These are phyloP conservation scores for Xylaria sp. DNA, from an alignment of 2,329 filamentous ascomycete species.

Conservation along the genomic window DNA sequence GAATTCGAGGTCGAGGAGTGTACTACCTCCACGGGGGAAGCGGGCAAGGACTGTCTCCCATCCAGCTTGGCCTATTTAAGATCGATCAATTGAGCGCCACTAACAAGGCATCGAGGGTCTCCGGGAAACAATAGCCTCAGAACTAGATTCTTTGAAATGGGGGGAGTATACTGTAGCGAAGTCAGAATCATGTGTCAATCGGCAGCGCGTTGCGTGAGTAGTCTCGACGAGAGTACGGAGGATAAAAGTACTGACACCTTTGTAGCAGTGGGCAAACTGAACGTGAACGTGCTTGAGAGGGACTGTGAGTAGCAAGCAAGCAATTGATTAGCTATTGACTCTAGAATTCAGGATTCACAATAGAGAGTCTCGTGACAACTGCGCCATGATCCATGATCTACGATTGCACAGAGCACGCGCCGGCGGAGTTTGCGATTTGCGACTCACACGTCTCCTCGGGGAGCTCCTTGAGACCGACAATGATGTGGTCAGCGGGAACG, in stretches of 20 bases:
- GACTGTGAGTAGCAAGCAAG: slow-evolving; percentile 31
- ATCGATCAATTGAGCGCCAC: neutral
- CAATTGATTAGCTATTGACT: slow-evolving; percentile 3
- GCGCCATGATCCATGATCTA: neutral
- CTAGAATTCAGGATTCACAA: neutral
- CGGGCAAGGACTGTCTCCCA: slow-evolving; percentile 77
- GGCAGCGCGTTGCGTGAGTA: neutral
- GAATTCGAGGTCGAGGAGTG: slow-evolving; percentile 83
- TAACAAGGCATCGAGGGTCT: neutral
- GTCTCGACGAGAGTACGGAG: neutral
- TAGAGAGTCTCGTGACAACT: neutral
- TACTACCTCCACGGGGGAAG: slow-evolving; percentile 70
- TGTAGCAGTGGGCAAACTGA: slow-evolving; percentile 70
- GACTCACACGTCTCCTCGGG: slow-evolving; percentile 59
- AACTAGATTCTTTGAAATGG: neutral
- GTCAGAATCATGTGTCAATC: neutral
- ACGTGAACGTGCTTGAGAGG: slow-evolving; percentile 64
- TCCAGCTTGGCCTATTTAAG: slow-evolving; percentile 51
- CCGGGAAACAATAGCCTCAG: neutral
- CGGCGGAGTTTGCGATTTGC: slow-evolving; percentile 11
- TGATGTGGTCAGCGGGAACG: slow-evolving; percentile 62
- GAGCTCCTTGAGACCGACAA: slow-evolving; percentile 74
- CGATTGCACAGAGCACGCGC: neutral
- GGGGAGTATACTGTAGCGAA: neutral
- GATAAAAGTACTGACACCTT: slow-evolving; percentile 38